Evolutionary conservation across 495 filamentous ascomycete genomes (phyloP).

Genomic region (Lindgomyces ingoldianus): DNA sequence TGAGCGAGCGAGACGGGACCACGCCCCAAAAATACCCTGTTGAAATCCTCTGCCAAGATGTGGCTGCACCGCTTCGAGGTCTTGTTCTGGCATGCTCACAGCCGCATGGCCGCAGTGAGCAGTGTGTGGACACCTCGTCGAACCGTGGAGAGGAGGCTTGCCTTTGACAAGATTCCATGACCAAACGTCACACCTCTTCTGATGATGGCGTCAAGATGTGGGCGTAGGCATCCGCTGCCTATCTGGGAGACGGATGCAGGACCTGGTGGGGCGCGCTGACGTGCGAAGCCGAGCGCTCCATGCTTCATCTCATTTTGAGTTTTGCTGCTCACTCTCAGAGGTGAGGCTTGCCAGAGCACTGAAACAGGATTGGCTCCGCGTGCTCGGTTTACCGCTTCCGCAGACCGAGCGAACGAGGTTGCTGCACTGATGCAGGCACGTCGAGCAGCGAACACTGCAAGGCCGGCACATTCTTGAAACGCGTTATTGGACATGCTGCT

Average conservation of each 20-base stretch:
- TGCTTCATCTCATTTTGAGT: background rate
- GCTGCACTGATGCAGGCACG: conserved; percentile 20
- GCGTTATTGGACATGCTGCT: conserved; percentile 12
- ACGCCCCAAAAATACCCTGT: background rate
- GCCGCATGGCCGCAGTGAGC: background rate
- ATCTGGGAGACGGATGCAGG: background rate
- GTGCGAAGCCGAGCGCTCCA: background rate
- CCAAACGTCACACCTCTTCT: background rate
- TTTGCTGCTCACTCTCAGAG: background rate
- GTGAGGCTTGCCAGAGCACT: background rate
- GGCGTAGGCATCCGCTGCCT: background rate
- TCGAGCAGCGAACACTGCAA: conserved; percentile 8
- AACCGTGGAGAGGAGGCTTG: background rate
- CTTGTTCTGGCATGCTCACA: background rate
- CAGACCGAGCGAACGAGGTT: background rate
- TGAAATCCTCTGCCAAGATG: conserved; percentile 12
- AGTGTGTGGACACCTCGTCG: too few relatives aligned
- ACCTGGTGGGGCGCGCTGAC: conserved; percentile 10
- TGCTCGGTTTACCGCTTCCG: background rate
- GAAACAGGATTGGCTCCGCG: background rate
- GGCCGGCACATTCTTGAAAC: conserved; percentile 28
- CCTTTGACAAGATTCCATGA: background rate
- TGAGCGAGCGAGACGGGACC: background rate
- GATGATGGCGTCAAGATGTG: background rate
- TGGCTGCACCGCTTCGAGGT: conserved; percentile 2